phyloP scores from a whole-genome alignment of 2,329 filamentous ascomycete species.

The Diaporthe sp. region DNA sequence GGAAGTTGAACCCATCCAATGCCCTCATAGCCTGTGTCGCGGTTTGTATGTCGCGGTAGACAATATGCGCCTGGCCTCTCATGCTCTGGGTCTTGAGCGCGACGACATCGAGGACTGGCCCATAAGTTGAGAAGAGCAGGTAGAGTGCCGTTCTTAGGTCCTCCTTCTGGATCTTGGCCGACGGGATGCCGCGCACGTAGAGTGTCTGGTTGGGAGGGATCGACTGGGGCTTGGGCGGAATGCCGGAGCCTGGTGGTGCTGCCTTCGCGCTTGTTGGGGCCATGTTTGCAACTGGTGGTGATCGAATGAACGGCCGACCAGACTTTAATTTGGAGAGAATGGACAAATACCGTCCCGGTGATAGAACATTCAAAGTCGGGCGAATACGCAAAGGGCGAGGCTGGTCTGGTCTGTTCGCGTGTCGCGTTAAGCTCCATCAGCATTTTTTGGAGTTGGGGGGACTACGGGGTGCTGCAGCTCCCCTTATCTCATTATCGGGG shows the following conservation, averaged over 20 bases:
- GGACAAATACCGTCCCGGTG: background rate
- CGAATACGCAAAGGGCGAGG: constrained; percentile 27
- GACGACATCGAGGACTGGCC: constrained; percentile 91
- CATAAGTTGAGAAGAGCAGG: constrained; percentile 94
- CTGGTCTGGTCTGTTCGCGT: background rate
- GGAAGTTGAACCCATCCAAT: constrained; percentile 87
- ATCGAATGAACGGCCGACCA: background rate
- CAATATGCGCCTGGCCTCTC: constrained; percentile 95
- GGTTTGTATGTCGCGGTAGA: constrained; percentile 90
- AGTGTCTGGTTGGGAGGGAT: constrained; percentile 67
- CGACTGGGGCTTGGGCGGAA: constrained; percentile 43
- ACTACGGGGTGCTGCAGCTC: background rate
- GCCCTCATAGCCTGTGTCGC: constrained; percentile 94
- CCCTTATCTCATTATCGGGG: constrained; percentile 38
- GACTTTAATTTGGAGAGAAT: background rate
- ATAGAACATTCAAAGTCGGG: background rate
- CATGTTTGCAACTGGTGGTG: constrained; percentile 16
- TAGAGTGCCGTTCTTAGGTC: constrained; percentile 91
- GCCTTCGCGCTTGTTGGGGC: constrained; percentile 36
- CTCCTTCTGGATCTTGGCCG: constrained; percentile 89
- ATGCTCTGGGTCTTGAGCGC: constrained; percentile 91
- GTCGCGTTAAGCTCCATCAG: constrained; percentile 35
- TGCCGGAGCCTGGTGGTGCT: constrained; percentile 38
- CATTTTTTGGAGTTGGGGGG: constrained; percentile 33
- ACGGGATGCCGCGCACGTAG: constrained; percentile 88